Base-by-base conservation (phyloP, 2,329 filamentous ascomycete species). In the Claviceps purpurea region DNA sequence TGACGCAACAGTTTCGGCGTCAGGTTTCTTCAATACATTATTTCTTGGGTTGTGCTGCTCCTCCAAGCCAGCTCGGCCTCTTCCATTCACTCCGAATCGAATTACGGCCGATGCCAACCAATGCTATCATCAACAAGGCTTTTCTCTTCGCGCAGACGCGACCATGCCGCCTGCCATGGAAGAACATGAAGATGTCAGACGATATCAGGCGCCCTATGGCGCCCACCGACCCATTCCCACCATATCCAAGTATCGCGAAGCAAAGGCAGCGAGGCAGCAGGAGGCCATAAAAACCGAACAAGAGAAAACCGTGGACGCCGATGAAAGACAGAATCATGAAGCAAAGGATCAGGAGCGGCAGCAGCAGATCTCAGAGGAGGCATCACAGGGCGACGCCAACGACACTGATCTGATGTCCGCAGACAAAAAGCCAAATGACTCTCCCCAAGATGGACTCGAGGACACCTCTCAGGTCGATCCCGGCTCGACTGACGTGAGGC, bases 231-330 rank as follows among this genome's bases (percentile, higher is more conserved):
- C 70, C 3, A 68, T 74, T 34, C 75, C 75, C 7, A 78, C 74
- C 30, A 65, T 77, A 45, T 70, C 73, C 43, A 70, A 67, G 47
- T 77, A 76, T 53, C 64, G 69, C 24, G 68, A 76, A 54, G 72
- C 74, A 49, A 67, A 68, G 44, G 70, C 63, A 37, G 69, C 72
- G 45, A 64, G 75, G n/a, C 68, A 69, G 50, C 62, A 68, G 49
- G 64, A 71, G 47, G 61, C 68, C 7, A 56, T 70, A 38, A 60
- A 66, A 2, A 63, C 62, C 14, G 60, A 66, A 30, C 53, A 61
- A n/a, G 59, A 56, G 20, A 37, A 53, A 22, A 49, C 57, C 16
- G 51, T 54, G 37, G 47, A 42, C 7, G 22, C 40, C 38, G 42
- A 34, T 11, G 30, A 44, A 34, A n/a, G 37, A 24, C 45, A 38